Evolutionary conservation across 768 basidiomycete genomes (phyloP), one percentile per base, ranked within the genome.

Genomic region (Kwoniella sp.): DNA sequence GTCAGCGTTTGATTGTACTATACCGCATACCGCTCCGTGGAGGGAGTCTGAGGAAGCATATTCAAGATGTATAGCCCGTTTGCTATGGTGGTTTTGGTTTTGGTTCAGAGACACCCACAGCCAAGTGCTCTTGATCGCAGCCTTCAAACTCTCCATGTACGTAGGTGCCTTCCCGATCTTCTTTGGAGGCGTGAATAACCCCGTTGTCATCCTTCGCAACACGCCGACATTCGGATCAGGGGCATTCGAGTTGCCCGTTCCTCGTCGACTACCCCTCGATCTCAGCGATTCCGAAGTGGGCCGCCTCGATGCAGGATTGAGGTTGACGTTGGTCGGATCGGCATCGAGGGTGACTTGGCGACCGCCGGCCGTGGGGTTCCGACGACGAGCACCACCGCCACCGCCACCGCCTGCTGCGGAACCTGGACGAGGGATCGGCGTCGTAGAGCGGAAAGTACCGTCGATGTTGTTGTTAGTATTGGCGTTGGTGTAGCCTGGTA

Each of bases 171-270:
- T 69, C 0, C 73, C 72, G 48, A 80, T 66, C 59, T 69, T 74
- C 58, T 66, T 67, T 26, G 73, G 74, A 15, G 79, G 79, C 7
- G 77, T 78, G 50, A 80, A 73, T 34, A 80, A 62, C 1, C 73
- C 77, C 20, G 77, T 80, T 11, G 76, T 78, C 68, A 77, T 76
- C 22, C 77, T 59, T 58, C 73, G 70, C 29, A 80, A n/a, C 17
- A 79, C 58, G 11, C 70, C 69, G 1, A 51, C 62, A 47, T 66
- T 58, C 0, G 76, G 76, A 37, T 73, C 75, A 15, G 56, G 20
- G 4, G 29, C 58, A 7, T 8, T 45, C 41, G 41, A 45, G 15
- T 45, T 45, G 11, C 41, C 41, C 11, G 41, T 45, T 15, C 59
- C 37, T 12, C 59, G 26, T 2, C 55, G 29, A 11, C 41, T 31